These are phyloP conservation scores for Panellus pusillus DNA, from an alignment of 768 basidiomycete genomes.

Conservation along the genomic window DNA sequence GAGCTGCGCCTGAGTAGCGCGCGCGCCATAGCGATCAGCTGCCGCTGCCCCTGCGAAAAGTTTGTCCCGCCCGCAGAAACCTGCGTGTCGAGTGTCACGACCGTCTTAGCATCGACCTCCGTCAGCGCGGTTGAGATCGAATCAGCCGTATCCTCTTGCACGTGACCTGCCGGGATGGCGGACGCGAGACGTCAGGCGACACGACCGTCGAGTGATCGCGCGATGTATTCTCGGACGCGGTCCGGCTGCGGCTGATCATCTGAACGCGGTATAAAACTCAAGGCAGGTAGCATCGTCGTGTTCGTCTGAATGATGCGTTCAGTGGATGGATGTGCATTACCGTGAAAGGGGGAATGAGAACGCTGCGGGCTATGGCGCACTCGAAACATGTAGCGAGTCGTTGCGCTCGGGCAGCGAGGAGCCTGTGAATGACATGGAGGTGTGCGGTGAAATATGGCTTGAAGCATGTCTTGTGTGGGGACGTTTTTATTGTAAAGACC, in stretches of 20 bases:
- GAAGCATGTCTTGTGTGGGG: too few species aligned
- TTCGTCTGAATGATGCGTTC: constrained; percentile 45
- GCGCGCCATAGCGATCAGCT: constrained; percentile 84
- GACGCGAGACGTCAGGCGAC: constrained; percentile 45
- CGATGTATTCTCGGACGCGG: constrained; percentile 51
- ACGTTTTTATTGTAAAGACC: too few species aligned
- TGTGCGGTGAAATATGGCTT: too few species aligned
- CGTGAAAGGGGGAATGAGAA: background rate
- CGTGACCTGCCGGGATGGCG: constrained; percentile 33
- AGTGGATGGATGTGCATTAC: background rate
- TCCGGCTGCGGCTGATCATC: constrained; percentile 56
- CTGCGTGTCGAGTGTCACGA: constrained; percentile 69
- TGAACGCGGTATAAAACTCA: constrained; percentile 82
- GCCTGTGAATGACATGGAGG: too few species aligned
- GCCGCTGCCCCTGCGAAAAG: constrained; percentile 91
- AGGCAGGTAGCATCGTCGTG: constrained; percentile 78
- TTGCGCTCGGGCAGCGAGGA: too few species aligned
- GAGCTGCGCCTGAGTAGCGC: constrained; percentile 71
- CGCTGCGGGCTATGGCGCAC: too few species aligned
- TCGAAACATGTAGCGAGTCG: too few species aligned
- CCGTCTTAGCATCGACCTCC: constrained; percentile 55
- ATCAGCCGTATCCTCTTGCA: constrained; percentile 39
- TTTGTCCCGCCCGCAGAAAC: constrained; percentile 87
- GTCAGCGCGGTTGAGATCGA: constrained; percentile 42
- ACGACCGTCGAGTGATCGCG: constrained; percentile 46